phyloP scores from a whole-genome alignment of 1,139 yeast genomes.

The Candida freyschussii region DNA sequence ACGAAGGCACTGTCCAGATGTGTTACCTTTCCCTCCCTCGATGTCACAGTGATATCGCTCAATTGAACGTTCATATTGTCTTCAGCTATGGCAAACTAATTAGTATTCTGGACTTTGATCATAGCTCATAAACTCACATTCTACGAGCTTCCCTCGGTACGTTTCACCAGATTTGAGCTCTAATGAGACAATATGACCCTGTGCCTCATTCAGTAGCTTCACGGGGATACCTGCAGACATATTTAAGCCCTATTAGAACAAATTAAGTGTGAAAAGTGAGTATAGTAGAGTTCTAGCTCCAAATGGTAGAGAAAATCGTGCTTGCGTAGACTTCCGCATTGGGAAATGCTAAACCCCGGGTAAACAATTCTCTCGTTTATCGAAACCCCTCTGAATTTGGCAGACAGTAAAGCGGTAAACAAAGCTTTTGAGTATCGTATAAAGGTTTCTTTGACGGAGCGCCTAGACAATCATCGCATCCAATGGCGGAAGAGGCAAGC shows the following conservation, averaged over 20 bases:
- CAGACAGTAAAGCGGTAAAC: no score
- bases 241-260: not conserved
- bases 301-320: no score
- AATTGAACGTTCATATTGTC: slow-evolving; percentile 94
- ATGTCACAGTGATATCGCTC: slow-evolving; percentile 76
- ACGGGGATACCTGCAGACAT: slow-evolving; percentile 68
- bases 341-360: no score
- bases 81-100: slow-evolving; percentile 28
- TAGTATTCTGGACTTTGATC: slow-evolving; percentile 14
- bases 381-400: no score
- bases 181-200: slow-evolving; percentile 79
- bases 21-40: slow-evolving; percentile 67
- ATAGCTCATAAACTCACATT: slow-evolving; percentile 34
- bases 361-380: no score
- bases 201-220: slow-evolving; percentile 81
- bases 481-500: slow-evolving; percentile 10
- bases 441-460: no score
- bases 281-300: no score
- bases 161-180: slow-evolving; percentile 85
- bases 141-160: slow-evolving; percentile 80
- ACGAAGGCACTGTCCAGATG: slow-evolving; percentile 84
- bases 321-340: no score
- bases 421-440: no score
- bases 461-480: no score
- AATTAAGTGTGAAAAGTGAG: not conserved